Base-by-base conservation (phyloP, 257 asterid genomes). In the Knoxia roxburghii region DNA sequence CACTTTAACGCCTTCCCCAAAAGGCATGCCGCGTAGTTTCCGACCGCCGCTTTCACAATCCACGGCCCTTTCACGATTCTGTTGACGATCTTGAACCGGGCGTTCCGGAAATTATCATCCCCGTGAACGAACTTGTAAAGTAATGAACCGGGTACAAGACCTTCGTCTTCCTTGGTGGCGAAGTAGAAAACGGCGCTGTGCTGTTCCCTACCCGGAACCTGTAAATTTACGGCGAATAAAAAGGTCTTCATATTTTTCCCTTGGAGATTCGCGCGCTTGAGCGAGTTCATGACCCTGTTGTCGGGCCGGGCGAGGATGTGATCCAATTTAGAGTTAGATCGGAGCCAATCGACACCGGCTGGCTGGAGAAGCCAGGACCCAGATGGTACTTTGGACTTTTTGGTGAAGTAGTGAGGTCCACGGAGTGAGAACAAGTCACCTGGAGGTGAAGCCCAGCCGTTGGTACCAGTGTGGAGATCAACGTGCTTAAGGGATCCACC, bases 381-480 rank as follows among this genome's bases (percentile, higher is more conserved):
- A 40, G 97, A 84, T 1, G 91, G 91, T 20, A 46, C 29, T 80
- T 92, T 89, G 18, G 76, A 43, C 73, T 76, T 92, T 61, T 74
- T 86, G 7, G 93, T 43, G 62, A 86, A 82, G 86, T 86, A 92
- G 73, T 86, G 81, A 3, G 82, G 87, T 27, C 89, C 91, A 0
- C 98, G 97, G 68, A 92, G 81, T 40, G 68, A 62, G 84, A 92
- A 89, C 0, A 80, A 55, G 6, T 89, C 91, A 0, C 97, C 97
- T 0, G 97, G 97, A 2, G 97, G 97, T 29, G 97, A 87, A 5
- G 97, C 95, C 98, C 98, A 92, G 37, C 98, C 98, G 78, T 89
- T 92, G 73, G 88, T 48, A 69, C 97, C 98, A 13, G 72, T 78
- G 43, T 75, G 72, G 67, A 85, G 85, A 74, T 88, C 95, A 10